These are phyloP conservation scores for Dacryopinax spathularia DNA, from an alignment of 768 basidiomycete genomes.

Conservation along the genomic window DNA sequence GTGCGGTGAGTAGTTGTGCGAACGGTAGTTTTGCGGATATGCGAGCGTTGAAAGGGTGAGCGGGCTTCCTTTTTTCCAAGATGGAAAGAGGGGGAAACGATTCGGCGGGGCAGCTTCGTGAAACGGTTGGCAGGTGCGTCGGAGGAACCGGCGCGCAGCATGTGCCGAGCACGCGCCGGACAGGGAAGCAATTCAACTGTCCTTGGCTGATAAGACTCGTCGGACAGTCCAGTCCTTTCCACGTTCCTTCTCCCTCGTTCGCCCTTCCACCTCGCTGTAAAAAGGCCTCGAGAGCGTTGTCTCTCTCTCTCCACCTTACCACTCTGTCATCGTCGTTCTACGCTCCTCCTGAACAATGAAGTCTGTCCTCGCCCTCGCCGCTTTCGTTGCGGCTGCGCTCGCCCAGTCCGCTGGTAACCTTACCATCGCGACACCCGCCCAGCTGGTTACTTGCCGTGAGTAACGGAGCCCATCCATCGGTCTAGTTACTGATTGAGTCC, in stretches of 20 bases:
- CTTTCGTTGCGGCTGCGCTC: neutral
- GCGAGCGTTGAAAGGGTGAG: neutral
- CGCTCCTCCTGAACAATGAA: neutral
- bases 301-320: neutral
- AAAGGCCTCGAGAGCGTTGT: neutral
- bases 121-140: neutral
- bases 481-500: neutral
- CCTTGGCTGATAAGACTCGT: neutral
- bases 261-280: neutral
- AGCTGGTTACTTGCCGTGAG: neutral
- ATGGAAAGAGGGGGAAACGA: neutral
- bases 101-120: neutral
- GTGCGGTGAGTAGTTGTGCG: too few relatives aligned
- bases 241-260: neutral
- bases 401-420: neutral
- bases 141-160: neutral
- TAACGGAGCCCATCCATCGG: neutral
- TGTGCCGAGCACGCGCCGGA: neutral
- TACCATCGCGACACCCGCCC: neutral
- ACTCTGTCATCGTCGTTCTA: neutral
- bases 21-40: too few relatives aligned
- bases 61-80: neutral
- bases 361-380: neutral
- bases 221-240: neutral
- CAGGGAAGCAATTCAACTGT: neutral